Base-by-base conservation (phyloP, 208 protist species). In the Leishmania guyanensis region DNA sequence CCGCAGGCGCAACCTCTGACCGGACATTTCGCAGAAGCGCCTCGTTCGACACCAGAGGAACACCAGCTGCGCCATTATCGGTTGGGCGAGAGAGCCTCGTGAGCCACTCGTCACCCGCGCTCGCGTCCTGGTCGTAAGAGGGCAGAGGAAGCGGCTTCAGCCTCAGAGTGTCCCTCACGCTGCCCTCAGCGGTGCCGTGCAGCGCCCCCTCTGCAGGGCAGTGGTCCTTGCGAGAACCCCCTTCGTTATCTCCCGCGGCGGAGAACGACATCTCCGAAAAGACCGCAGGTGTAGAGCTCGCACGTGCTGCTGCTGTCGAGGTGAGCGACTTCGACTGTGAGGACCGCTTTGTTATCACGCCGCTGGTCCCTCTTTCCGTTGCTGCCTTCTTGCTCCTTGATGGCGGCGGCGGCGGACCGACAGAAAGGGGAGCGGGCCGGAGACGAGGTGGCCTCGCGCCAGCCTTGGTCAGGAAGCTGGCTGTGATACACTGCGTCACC, bases 401-500 rank as follows among this genome's bases (percentile, higher is more conserved):
- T n/a, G 39, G 69, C 2, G 48, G 75, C 5, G 58, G 54, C 77
- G 70, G 75, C 58, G 71, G 74, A 17, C 43, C 14, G 5, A 74
- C 69, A 60, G 70, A 78, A 14, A 39, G 48, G 76, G 60, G 43
- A 50, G 43, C 54, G 16, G 51, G 75, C 6, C 66, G 81, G 56
- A 39, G 26, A n/a, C 81, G 80, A 43, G 78, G 75, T 26, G 69
- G 86, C 5, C 64, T 29, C 16, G 85, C 82, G 22, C 88, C 88
- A 12, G 88, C 81, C 77, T 82, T 83, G 1, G 75, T 68, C 20
- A 97, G 80, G 78, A 96, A 92, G 77, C 82, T 90, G 54, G 87
- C 84, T 43, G 85, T 93, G 69, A 95, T 72, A 73, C 77, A 78
- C 86, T 97, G 94, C 69, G 90, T 78, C 56, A 97, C 84, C 0